Evolutionary conservation across 2,329 filamentous ascomycete genomes (phyloP).

Genomic region (Lecanoromycetidae sp.): DNA sequence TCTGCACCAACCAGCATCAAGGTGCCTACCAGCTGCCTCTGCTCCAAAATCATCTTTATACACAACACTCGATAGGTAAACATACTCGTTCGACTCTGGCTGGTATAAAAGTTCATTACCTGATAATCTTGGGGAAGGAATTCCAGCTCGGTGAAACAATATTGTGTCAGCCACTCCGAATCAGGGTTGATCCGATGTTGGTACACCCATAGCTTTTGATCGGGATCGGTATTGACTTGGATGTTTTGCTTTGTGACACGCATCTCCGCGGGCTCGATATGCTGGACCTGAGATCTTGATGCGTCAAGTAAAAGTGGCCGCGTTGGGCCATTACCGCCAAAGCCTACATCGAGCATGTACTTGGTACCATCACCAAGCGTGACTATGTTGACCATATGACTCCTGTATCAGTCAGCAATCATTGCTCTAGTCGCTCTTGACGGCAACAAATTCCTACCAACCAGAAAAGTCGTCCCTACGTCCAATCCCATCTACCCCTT

Average conservation of each 20-base stretch:
- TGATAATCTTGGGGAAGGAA: slow-evolving; percentile 51
- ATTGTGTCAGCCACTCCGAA: slow-evolving; percentile 46
- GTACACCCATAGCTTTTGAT: slow-evolving; percentile 49
- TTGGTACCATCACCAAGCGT: slow-evolving; percentile 38
- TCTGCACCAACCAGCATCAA: slow-evolving; percentile 39
- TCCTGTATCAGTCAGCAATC: slow-evolving; percentile 24
- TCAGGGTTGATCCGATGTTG: slow-evolving; percentile 42
- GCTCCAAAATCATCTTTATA: slow-evolving; percentile 42
- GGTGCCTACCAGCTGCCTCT: slow-evolving; percentile 40
- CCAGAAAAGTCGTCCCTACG: slow-evolving; percentile 34
- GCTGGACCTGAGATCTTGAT: slow-evolving; percentile 27
- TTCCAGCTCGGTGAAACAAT: slow-evolving; percentile 55
- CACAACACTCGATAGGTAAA: slow-evolving; percentile 45
- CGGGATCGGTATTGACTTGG: slow-evolving; percentile 30
- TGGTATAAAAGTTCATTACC: slow-evolving; percentile 47
- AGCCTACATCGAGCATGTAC: slow-evolving; percentile 50
- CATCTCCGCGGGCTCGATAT: slow-evolving; percentile 45
- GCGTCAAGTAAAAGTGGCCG: slow-evolving; percentile 43
- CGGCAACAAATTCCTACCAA: slow-evolving; percentile 28
- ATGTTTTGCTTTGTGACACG: slow-evolving; percentile 42
- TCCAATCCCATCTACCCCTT: slow-evolving; percentile 24
- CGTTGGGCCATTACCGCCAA: slow-evolving; percentile 51
- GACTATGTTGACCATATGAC: slow-evolving; percentile 51
- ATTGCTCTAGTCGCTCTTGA: no score
- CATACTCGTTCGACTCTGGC: slow-evolving; percentile 37